phyloP scores from a whole-genome alignment of 129 eudicot species.

The Lactuca sativa region DNA sequence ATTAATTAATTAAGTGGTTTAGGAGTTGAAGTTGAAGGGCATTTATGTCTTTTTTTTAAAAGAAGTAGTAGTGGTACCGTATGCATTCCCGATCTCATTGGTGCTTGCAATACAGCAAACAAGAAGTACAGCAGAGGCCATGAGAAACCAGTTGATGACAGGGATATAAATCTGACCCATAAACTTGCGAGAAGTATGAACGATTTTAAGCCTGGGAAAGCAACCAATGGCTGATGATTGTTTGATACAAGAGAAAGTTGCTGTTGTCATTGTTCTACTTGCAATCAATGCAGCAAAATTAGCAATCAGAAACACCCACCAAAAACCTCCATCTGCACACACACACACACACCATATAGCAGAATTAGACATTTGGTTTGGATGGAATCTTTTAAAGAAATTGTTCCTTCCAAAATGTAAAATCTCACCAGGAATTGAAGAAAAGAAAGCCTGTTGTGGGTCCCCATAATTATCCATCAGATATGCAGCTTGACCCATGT shows the following conservation, averaged over 20 bases:
- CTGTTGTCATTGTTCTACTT: constrained; percentile 93
- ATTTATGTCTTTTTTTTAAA: neutral
- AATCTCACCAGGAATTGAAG: constrained; percentile 81
- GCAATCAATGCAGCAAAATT: constrained; percentile 93
- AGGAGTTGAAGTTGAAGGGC: neutral
- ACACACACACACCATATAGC: neutral
- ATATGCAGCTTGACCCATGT: constrained; percentile 97
- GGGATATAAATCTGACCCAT: constrained; percentile 99
- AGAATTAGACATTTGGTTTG: neutral
- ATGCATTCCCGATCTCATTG: constrained; percentile 93
- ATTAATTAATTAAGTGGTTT: too few species aligned
- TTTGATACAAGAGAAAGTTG: constrained; percentile 92
- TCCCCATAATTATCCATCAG: constrained; percentile 76
- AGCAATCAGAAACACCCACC: constrained; percentile 90
- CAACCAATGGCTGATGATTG: constrained; percentile 96
- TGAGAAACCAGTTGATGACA: constrained; percentile 87
- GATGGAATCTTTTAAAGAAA: neutral
- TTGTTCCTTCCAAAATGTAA: constrained; percentile 10
- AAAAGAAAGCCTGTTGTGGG: constrained; percentile 73
- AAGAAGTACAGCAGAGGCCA: constrained; percentile 68
- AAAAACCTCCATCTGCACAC: constrained; percentile 76
- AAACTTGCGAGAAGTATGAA: constrained; percentile 90
- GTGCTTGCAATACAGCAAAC: constrained; percentile 88
- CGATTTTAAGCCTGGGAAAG: constrained; percentile 89
- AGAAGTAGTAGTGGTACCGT: constrained; percentile 48